Evolutionary conservation across 768 basidiomycete genomes (phyloP).

Genomic region (Trametes cinnabarina): DNA sequence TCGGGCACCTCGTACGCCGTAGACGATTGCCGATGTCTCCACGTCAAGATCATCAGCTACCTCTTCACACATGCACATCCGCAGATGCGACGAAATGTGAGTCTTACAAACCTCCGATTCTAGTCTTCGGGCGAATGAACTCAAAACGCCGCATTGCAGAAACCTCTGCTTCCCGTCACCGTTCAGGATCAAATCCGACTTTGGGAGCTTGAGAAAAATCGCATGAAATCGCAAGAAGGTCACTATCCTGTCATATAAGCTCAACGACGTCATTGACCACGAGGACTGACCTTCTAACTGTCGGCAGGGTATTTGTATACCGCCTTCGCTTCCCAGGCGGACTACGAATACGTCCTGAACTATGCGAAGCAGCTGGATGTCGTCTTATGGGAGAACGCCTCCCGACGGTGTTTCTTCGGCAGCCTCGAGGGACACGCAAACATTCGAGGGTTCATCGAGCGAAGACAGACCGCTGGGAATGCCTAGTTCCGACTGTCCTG

Average conservation of each 20-base stretch:
- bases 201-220: conserved; percentile 95
- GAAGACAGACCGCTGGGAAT: conserved; percentile 40
- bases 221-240: conserved; percentile 89
- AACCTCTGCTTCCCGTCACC: conserved; percentile 91
- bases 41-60: conserved; percentile 86
- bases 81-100: conserved; percentile 93
- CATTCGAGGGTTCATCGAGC: conserved; percentile 78
- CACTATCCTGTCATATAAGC: conserved; percentile 23
- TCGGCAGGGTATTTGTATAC: conserved; percentile 81
- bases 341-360: conserved; percentile 82
- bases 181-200: conserved; percentile 97
- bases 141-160: conserved; percentile 43
- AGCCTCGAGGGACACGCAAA: conserved; percentile 74
- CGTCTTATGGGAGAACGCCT: conserved; percentile 77
- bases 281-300: conserved; percentile 19
- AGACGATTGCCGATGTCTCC: conserved; percentile 4
- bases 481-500: conserved; percentile 15
- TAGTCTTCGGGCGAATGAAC: neutral
- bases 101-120: conserved; percentile 22
- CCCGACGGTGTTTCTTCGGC: conserved; percentile 80
- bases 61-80: conserved; percentile 93
- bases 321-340: conserved; percentile 79
- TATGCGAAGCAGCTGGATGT: conserved; percentile 83
- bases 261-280: conserved; percentile 18
- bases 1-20: neutral